These are phyloP conservation scores for Vickermania spadyakhi DNA, from an alignment of 208 protist genomes.

Conservation along the genomic window DNA sequence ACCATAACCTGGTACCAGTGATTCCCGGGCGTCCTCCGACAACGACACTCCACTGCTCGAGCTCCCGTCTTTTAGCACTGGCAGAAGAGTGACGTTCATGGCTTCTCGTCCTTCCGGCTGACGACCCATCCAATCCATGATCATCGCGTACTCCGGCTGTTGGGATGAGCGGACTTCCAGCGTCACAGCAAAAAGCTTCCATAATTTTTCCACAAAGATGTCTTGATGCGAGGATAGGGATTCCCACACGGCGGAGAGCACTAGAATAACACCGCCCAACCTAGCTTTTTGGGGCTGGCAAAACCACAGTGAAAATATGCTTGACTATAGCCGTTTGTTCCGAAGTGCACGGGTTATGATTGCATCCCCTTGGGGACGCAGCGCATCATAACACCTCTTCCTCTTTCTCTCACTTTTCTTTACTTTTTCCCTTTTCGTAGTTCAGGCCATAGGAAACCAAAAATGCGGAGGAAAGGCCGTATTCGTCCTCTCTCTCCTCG, in stretches of 20 bases:
- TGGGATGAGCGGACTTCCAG: conserved; percentile 83
- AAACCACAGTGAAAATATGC: no score
- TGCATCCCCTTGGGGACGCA: no score
- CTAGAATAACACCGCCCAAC: conserved; percentile 49
- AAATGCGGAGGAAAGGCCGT: no score
- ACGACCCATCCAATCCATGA: conserved; percentile 83
- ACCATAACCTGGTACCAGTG: conserved; percentile 77
- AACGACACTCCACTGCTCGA: conserved; percentile 7
- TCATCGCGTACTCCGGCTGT: conserved; percentile 74
- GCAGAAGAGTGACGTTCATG: conserved; percentile 64
- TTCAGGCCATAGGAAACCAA: no score
- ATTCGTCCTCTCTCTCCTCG: no score
- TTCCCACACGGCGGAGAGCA: conserved; percentile 63
- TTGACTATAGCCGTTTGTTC: no score
- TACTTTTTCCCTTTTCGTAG: no score
- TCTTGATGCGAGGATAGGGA: conserved; percentile 40
- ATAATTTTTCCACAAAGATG: conserved; percentile 25
- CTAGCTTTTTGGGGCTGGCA: no score
- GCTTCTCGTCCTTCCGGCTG: conserved; percentile 45
- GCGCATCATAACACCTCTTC: no score
- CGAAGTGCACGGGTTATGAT: no score
- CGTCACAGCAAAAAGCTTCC: conserved; percentile 47
- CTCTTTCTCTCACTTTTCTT: no score
- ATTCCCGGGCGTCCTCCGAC: conserved; percentile 11
- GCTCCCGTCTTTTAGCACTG: conserved; percentile 26